phyloP scores from a whole-genome alignment of 768 basidiomycete genomes.

The Daedaleopsis sinensis region DNA sequence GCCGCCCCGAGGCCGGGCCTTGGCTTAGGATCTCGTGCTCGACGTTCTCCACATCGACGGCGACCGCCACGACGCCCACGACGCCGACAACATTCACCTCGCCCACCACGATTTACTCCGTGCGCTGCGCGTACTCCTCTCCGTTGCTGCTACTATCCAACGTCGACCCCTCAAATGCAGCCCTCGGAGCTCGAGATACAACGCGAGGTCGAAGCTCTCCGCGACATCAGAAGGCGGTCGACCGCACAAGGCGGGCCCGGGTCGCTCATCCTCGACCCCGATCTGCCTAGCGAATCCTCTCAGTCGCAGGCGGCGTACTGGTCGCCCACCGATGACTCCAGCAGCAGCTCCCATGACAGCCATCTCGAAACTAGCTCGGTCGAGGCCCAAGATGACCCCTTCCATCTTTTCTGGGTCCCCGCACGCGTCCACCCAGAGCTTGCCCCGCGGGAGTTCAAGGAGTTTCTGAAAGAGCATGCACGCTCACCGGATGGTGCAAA shows the following conservation, averaged over 20 bases:
- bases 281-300: conserved; percentile 74
- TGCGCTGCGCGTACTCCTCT: background rate
- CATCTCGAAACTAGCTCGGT: conserved; percentile 39
- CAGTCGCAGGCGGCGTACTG: conserved; percentile 43
- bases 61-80: conserved; percentile 5
- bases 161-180: conserved; percentile 45
- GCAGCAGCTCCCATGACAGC: conserved; percentile 44
- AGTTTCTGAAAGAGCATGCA: conserved; percentile 93
- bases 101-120: background rate
- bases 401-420: conserved; percentile 98
- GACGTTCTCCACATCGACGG: background rate
- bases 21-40: conserved; percentile 30
- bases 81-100: background rate
- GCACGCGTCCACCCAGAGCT: conserved; percentile 97
- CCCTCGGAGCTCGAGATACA: conserved; percentile 85
- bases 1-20: background rate
- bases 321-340: conserved; percentile 44
- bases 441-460: conserved; percentile 93
- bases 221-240: conserved; percentile 84
- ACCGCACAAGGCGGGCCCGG: conserved; percentile 74
- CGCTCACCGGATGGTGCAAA: conserved; percentile 55
- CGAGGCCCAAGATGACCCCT: conserved; percentile 67
- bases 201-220: conserved; percentile 83
- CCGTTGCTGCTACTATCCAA: background rate
- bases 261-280: conserved; percentile 85